Percentiles rank a stretch among this genome's conserved stretches.
These are phyloP conservation scores for Microsporum canis DNA, from an alignment of 2,329 filamentous ascomycete genomes.

Conservation along the genomic window DNA sequence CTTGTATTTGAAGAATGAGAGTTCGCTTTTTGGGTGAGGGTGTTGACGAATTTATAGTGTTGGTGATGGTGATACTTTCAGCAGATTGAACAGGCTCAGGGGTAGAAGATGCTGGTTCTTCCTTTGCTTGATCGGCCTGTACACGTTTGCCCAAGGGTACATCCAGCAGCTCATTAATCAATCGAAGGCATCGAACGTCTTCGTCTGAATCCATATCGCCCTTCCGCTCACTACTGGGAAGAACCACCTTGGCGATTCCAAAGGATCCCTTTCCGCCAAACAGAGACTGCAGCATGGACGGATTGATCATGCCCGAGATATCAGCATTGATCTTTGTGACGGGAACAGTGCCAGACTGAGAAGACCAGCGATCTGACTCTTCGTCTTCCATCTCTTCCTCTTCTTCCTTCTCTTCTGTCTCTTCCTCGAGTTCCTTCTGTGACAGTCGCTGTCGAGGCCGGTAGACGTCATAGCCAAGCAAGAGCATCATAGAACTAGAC, in stretches of 20 bases:
- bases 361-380: slow-evolving; percentile 10
- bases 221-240: slow-evolving; percentile 7
- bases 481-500: slow-evolving; percentile 26
- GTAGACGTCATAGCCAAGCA: slow-evolving; percentile 47
- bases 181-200: slow-evolving; percentile 26
- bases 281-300: slow-evolving; percentile 11
- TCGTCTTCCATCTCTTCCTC: slow-evolving; percentile 14
- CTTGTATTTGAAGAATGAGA: slow-evolving; percentile 66
- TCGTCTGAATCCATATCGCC: slow-evolving; percentile 7
- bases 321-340: not conserved
- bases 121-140: not conserved
- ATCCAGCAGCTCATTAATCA: slow-evolving; percentile 27
- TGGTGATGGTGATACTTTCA: not conserved
- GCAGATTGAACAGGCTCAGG: not conserved
- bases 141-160: slow-evolving; percentile 13
- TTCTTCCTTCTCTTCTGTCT: slow-evolving; percentile 30
- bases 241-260: slow-evolving; percentile 12
- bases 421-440: slow-evolving; percentile 34
- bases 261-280: slow-evolving; percentile 12
- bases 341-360: slow-evolving; percentile 9
- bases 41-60: not conserved
- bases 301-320: not conserved
- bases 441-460: slow-evolving; percentile 22
- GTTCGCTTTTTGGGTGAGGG: slow-evolving; percentile 19
- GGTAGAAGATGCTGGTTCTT: not conserved